Evolutionary conservation across 2,329 filamentous ascomycete species (phyloP).

Genomic region (Ceratocystis cacaofunesta): DNA sequence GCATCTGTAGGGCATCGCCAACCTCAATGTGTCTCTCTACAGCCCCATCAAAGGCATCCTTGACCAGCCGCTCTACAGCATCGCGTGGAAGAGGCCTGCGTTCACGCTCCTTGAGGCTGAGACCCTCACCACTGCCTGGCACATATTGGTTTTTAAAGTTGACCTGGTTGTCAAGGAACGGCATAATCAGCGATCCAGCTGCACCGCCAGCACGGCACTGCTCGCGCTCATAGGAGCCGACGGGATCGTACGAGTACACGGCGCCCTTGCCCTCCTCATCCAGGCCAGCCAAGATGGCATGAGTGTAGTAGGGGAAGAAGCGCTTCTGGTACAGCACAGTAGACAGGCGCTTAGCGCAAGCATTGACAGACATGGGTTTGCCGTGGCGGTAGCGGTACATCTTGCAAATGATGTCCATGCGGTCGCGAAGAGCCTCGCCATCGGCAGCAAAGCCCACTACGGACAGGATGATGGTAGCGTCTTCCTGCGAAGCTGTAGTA

Average conservation of each 20-base stretch:
- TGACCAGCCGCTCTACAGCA: slow-evolving; percentile 74
- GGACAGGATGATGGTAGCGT: slow-evolving; percentile 75
- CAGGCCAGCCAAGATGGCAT: slow-evolving; percentile 82
- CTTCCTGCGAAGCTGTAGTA: slow-evolving; percentile 68
- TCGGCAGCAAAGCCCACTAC: slow-evolving; percentile 95
- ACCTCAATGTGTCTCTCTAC: slow-evolving; percentile 99
- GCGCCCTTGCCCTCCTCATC: slow-evolving; percentile 92
- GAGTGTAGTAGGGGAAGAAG: slow-evolving; percentile 97
- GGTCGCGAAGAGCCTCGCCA: slow-evolving; percentile 83
- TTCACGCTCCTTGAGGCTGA: slow-evolving; percentile 59
- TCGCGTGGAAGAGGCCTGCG: slow-evolving; percentile 53
- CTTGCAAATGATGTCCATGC: slow-evolving; percentile 86
- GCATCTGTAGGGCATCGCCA: slow-evolving; percentile 87
- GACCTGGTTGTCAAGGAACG: slow-evolving; percentile 98
- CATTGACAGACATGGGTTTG: slow-evolving; percentile 87
- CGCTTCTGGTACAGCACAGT: slow-evolving; percentile 95
- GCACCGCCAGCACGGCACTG: slow-evolving; percentile 89
- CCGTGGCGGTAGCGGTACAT: slow-evolving; percentile 98
- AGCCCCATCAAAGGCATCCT: slow-evolving; percentile 95
- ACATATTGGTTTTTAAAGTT: slow-evolving; percentile 99
- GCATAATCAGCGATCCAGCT: slow-evolving; percentile 90
- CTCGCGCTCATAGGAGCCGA: slow-evolving; percentile 94
- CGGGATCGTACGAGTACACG: slow-evolving; percentile 93
- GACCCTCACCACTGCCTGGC: slow-evolving; percentile 69
- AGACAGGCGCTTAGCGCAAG: slow-evolving; percentile 85